Evolutionary conservation across 495 filamentous ascomycete genomes (phyloP), one percentile per base, ranked within the genome.

Genomic region (Penicillium soppii): DNA sequence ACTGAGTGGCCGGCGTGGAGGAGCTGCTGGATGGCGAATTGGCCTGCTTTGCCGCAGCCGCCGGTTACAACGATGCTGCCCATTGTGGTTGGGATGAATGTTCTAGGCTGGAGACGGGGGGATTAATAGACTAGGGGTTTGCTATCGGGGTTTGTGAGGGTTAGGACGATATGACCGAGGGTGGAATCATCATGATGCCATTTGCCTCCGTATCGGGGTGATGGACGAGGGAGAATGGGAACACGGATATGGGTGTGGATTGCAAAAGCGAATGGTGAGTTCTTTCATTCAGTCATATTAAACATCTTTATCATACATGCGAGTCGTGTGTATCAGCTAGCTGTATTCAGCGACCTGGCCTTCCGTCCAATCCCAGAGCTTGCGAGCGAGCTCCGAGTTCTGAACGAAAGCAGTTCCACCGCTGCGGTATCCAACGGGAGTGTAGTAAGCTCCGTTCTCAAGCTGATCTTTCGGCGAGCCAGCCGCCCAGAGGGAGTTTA

Each of bases 291-390:
- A 29, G 33, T 20, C 35, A 48, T 39, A 9, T 43, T 3, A 42
- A 13, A 42, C 3, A 37, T n/a, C n/a, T 20, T 37, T 23, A 46
- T 16, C 15, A 45, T 19, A 43, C 10, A 32, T 13, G 5, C 17
- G 5, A 23, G 21, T 21, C 22, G 1, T 20, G 4, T 6, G 12
- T 33, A 30, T 3, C 2, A 19, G 12, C 25, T 13, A 32, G 9
- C 15, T 26, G 7, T 46, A 45, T 45, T 58, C 54, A 1, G 61
- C 58, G 53, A 85, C 65, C 50, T 83, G 77, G 25, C 58, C 63
- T 56, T 84, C 79, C 1, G 83, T 86, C 82, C 81, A 87, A 8
- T 82, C 79, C 82, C 82, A 87, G 33, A 89, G 59, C 57, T 67
- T 69, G 33, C 53, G 60, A 5, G 73, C 79, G 58, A 86, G 53